Percentiles rank a stretch among this genome's conserved stretches.
Evolutionary conservation across 2,329 filamentous ascomycete species (phyloP).

Genomic region (Colletotrichum spaethianum): DNA sequence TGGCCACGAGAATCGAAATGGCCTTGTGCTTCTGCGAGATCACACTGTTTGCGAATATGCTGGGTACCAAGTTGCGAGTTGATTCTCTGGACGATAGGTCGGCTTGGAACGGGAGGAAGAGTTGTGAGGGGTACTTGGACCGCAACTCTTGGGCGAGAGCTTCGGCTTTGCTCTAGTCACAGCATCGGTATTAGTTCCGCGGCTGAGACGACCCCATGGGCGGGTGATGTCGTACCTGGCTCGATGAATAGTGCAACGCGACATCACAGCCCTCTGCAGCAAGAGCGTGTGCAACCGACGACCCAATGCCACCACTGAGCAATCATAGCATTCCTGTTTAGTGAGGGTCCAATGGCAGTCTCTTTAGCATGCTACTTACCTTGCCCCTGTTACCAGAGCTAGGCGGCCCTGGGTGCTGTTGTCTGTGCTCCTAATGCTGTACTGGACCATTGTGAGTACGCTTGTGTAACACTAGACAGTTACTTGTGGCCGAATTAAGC

Average conservation of each 20-base stretch:
- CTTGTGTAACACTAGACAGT: neutral
- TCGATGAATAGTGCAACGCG: conserved; percentile 52
- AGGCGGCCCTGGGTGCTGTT: conserved; percentile 47
- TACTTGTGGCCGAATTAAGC: neutral
- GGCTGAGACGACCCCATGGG: too few species aligned
- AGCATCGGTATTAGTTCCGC: neutral
- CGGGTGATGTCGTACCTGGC: conserved; percentile 44
- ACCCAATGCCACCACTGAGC: conserved; percentile 53
- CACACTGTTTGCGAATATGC: conserved; percentile 41
- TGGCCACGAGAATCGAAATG: conserved; percentile 51
- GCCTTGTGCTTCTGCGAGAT: conserved; percentile 45
- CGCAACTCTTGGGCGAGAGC: conserved; percentile 47
- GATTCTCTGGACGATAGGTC: conserved; percentile 49
- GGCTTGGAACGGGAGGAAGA: conserved; percentile 47
- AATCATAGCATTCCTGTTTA: neutral
- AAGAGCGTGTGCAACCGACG: conserved; percentile 49
- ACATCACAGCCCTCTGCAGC: conserved; percentile 54
- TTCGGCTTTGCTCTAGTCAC: conserved; percentile 49
- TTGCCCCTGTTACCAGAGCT: conserved; percentile 52
- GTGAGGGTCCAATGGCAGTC: neutral
- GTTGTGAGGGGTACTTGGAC: conserved; percentile 45
- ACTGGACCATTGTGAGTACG: conserved; percentile 30
- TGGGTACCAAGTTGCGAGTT: conserved; percentile 45
- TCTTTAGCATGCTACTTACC: conserved; percentile 41
- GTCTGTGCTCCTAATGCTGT: conserved; percentile 44